Conservation (phyloP, 164 flowering plant genomes). For the Aristolochia californica region DNA sequence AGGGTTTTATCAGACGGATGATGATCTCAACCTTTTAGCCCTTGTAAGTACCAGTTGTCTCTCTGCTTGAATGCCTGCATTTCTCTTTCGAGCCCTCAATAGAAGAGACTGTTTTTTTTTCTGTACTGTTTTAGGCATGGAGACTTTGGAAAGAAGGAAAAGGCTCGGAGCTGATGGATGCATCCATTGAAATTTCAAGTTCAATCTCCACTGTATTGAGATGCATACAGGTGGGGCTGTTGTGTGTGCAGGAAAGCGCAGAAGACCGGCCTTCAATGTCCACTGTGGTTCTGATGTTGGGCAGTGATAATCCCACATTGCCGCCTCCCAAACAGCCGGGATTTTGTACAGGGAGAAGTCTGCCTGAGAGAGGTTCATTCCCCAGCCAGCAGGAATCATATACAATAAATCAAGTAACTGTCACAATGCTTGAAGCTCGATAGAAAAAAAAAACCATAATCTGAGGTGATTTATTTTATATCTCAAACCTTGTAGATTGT, state of each 20-base stretch:
- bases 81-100: background rate
- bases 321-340: constrained; percentile 24
- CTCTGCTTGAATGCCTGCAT: no score
- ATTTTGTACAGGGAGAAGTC: constrained; percentile 11
- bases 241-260: constrained; percentile 12
- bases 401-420: constrained; percentile 6
- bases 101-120: background rate
- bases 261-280: constrained; percentile 10
- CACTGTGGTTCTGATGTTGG: constrained; percentile 7
- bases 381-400: background rate
- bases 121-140: constrained; percentile 6
- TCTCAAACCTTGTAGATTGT: no score
- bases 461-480: no score
- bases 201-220: background rate
- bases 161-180: constrained; percentile 5
- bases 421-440: constrained; percentile 6
- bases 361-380: background rate
- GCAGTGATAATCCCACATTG: constrained; percentile 4
- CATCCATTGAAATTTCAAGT: background rate
- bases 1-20: constrained; percentile 18
- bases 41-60: constrained; percentile 14
- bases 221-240: constrained; percentile 12
- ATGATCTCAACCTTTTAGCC: constrained; percentile 20
- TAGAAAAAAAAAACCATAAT: background rate
- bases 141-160: constrained; percentile 10